Evolutionary conservation across 1,284 basidiomycete species (phyloP).

Genomic region (Moesziomyces sp.): DNA sequence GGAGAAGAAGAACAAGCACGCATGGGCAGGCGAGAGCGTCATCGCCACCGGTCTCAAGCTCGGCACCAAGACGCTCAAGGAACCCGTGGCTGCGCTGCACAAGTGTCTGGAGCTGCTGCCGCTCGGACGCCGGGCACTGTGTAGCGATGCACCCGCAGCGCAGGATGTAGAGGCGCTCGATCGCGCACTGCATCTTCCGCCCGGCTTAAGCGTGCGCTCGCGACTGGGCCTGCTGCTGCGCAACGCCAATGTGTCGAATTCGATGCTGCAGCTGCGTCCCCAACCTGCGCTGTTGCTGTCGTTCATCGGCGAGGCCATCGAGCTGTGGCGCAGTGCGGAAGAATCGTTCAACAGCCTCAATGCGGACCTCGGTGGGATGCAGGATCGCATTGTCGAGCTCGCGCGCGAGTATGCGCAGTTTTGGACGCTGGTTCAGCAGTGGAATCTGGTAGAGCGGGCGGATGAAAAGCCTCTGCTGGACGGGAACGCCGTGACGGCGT

Average conservation of each 20-base stretch:
- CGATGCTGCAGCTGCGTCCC: constrained; percentile 31
- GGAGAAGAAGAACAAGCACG: constrained; percentile 55
- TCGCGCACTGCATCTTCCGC: constrained; percentile 22
- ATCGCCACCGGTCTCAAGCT: constrained; percentile 62
- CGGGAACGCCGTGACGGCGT: constrained; percentile 51
- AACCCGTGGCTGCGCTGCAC: constrained; percentile 45
- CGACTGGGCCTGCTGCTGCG: constrained; percentile 50
- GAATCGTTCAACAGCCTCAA: constrained; percentile 10
- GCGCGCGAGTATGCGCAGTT: constrained; percentile 38
- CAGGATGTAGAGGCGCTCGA: constrained; percentile 17
- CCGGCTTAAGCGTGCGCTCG: constrained; percentile 27
- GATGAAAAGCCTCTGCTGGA: constrained; percentile 54
- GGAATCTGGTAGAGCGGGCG: constrained; percentile 26
- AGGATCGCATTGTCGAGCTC: constrained; percentile 16
- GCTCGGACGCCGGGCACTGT: constrained; percentile 24
- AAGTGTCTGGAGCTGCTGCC: constrained; percentile 33
- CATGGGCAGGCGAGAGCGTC: constrained; percentile 56
- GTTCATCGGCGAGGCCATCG: constrained; percentile 39
- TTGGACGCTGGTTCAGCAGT: constrained; percentile 36
- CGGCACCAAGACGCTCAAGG: constrained; percentile 55
- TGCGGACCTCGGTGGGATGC: constrained; percentile 4
- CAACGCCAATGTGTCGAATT: constrained; percentile 31
- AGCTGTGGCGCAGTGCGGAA: constrained; percentile 12
- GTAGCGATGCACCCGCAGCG: constrained; percentile 4
- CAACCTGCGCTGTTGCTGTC: constrained; percentile 43